Percentiles rank a stretch among this genome's conserved stretches.
phyloP scores from a whole-genome alignment of 2,329 filamentous ascomycete genomes.

The Myriosclerotinia scirpicola region DNA sequence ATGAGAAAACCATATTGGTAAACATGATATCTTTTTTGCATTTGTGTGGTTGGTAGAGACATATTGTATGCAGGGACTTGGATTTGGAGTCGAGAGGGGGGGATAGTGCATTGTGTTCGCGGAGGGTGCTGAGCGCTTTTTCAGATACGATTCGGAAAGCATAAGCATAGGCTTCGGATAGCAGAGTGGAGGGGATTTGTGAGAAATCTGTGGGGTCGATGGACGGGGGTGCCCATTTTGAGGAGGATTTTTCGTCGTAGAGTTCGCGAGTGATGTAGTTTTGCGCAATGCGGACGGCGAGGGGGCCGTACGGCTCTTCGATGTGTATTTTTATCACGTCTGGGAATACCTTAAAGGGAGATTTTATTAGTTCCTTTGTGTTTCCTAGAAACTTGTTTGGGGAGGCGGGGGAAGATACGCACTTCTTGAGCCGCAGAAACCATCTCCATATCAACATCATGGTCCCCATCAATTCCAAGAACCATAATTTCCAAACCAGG shows the following conservation, averaged over 20 bases:
- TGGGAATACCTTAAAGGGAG: conserved; percentile 25
- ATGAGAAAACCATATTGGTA: conserved; percentile 41
- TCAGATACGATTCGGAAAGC: conserved; percentile 25
- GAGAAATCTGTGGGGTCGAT: conserved; percentile 12
- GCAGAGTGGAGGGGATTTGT: conserved; percentile 19
- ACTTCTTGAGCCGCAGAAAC: conserved; percentile 28
- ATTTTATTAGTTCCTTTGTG: background rate
- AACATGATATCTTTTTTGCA: conserved; percentile 46
- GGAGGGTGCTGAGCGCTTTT: conserved; percentile 23
- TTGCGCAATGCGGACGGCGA: conserved; percentile 27
- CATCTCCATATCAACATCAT: conserved; percentile 30
- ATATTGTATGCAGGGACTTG: conserved; percentile 30
- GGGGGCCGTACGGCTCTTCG: conserved; percentile 27
- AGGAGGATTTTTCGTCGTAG: conserved; percentile 16
- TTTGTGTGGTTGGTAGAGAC: conserved; percentile 42
- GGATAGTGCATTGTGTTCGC: conserved; percentile 24
- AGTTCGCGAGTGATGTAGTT: conserved; percentile 26
- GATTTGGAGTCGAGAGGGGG: background rate
- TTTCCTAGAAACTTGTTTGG: background rate
- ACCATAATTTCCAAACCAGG: conserved; percentile 28
- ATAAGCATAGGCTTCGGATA: conserved; percentile 26
- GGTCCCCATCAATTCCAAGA: conserved; percentile 30
- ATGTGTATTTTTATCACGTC: conserved; percentile 28
- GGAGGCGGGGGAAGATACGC: background rate
- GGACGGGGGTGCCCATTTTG: conserved; percentile 6